phyloP scores from a whole-genome alignment of 371 early-diverging fungal genomes.

The Cokeromyces recurvatus region DNA sequence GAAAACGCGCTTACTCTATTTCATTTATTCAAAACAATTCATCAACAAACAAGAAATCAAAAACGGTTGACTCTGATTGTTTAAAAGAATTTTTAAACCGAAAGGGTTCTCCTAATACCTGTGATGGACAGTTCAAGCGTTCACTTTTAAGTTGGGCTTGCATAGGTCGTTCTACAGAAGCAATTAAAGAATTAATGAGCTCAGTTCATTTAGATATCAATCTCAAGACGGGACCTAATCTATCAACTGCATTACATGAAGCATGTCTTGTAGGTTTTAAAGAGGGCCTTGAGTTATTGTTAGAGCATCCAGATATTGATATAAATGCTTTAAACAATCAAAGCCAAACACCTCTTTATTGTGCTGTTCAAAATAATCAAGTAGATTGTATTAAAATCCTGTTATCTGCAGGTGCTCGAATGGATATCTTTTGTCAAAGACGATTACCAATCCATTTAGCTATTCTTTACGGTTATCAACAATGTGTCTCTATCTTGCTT shows the following conservation, averaged over 20 bases:
- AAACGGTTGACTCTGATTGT: slow-evolving; percentile 7
- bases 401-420: slow-evolving; percentile 22
- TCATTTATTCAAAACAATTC: slow-evolving; percentile 11
- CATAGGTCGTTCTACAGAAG: slow-evolving; percentile 22
- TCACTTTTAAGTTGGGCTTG: slow-evolving; percentile 36
- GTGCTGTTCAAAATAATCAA: slow-evolving; percentile 30
- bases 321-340: slow-evolving; percentile 17
- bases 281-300: slow-evolving; percentile 22
- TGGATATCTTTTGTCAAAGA: slow-evolving; percentile 22
- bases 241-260: slow-evolving; percentile 36
- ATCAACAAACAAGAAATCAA: slow-evolving; percentile 3
- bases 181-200: slow-evolving; percentile 17
- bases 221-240: slow-evolving; percentile 21
- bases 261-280: slow-evolving; percentile 31
- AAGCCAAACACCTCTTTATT: slow-evolving; percentile 31
- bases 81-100: slow-evolving; percentile 19
- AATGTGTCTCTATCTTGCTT: slow-evolving; percentile 18
- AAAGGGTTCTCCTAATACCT: slow-evolving; percentile 21
- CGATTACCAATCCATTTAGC: slow-evolving; percentile 32
- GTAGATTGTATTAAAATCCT: slow-evolving; percentile 15
- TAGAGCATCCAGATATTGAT: slow-evolving; percentile 25
- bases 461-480: slow-evolving; percentile 16
- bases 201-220: slow-evolving; percentile 28
- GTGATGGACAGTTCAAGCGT: slow-evolving; percentile 17
- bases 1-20: slow-evolving; percentile 26